Base-by-base conservation (phyloP, 768 basidiomycete genomes). In the Suillus ampliporus region DNA sequence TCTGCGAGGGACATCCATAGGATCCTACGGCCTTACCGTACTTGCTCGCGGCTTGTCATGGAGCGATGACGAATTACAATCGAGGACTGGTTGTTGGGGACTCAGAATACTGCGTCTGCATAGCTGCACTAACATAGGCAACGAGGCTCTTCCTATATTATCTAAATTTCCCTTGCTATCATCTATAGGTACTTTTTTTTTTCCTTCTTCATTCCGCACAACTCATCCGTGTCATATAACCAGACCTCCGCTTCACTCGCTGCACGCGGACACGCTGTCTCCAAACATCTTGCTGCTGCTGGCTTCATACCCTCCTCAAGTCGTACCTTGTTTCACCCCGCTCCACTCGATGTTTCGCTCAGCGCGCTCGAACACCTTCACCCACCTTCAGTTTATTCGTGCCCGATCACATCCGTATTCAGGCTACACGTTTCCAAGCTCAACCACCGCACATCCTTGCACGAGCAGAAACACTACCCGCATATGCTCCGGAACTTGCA, bases 91-190 rank as follows among this genome's bases (percentile, higher is more conserved):
- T 1, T 83, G 86, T 2, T 88, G 86, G 83, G 74, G 78, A 6
- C 79, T 92, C 23, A 80, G 89, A 43, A 76, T 91, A 13, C 80
- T 91, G 53, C 75, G 79, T 54, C 78, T 91, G 10, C 74, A 82
- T 59, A 77, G 84, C 65, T 91, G 89, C 71, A 74, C 67, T 34
- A 74, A 77, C 23, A 76, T 91, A 62, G 78, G 81, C 21, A 71
- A 84, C 66, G 66, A 75, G 2, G 79, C 82, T 3, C 79, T 84
- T 61, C 60, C 72, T 2, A 65, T 75, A 37, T 75, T 91, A 1
- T 41, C 63, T 48, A 74, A 71, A 23, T 88, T 91, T 62, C 84
- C 84, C 21, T 79, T 90, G 40, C 83, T 91, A 31, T 83, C 83
- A 31, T 83, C 84, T 21, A 65, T 91, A 65, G 90, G 89, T 88